phyloP scores from a whole-genome alignment of 768 basidiomycete genomes.

The Brasilioporus rufonigricans region DNA sequence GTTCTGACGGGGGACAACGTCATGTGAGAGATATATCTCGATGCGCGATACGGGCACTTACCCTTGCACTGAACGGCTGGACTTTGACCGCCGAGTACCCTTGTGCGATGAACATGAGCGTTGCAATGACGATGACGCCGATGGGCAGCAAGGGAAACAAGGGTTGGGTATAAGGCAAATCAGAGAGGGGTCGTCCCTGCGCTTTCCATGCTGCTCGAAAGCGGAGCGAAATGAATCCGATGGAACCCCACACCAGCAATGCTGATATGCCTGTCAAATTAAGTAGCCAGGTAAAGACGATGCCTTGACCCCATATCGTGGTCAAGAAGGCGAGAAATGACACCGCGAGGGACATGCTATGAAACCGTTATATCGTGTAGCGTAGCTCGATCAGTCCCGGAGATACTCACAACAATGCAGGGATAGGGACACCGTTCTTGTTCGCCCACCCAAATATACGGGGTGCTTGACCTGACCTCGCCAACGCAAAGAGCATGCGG shows the following conservation, averaged over 20 bases:
- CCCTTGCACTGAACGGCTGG: conserved; percentile 43
- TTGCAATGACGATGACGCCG: conserved; percentile 47
- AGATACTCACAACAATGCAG: conserved; percentile 47
- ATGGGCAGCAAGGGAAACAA: conserved; percentile 52
- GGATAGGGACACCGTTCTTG: conserved; percentile 60
- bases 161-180: conserved; percentile 59
- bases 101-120: conserved; percentile 53
- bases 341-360: conserved; percentile 47
- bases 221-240: conserved; percentile 53
- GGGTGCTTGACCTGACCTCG: conserved; percentile 64
- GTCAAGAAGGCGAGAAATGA: conserved; percentile 53
- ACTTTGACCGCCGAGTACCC: conserved; percentile 49
- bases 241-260: conserved; percentile 64
- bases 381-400: background rate
- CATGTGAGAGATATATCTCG: background rate
- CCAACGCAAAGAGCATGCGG: conserved; percentile 59
- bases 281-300: conserved; percentile 58
- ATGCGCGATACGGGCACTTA: conserved; percentile 17
- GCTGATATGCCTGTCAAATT: conserved; percentile 66
- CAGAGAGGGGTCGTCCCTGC: conserved; percentile 48
- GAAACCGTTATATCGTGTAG: background rate
- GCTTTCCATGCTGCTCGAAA: conserved; percentile 61
- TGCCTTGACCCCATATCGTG: conserved; percentile 55
- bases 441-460: conserved; percentile 63
- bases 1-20: conserved; percentile 37